Evolutionary conservation across 805 yeast species (phyloP).

Genomic region (Candida ulmi): DNA sequence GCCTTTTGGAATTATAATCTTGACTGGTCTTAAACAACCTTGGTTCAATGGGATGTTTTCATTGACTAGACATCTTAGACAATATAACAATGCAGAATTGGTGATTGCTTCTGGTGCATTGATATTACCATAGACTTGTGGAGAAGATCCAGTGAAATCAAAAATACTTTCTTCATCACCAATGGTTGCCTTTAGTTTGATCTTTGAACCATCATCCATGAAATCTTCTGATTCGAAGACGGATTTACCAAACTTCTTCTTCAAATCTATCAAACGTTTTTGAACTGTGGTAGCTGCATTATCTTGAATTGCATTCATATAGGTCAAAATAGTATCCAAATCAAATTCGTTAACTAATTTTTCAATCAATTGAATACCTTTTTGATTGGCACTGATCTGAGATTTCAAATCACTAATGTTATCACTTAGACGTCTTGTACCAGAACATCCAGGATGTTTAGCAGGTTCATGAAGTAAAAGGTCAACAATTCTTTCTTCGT

Average conservation of each 20-base stretch:
- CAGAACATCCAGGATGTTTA: constrained; percentile 79
- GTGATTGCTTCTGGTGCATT: constrained; percentile 93
- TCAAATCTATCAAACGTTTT: constrained; percentile 39
- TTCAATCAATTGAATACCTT: constrained; percentile 66
- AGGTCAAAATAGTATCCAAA: constrained; percentile 51
- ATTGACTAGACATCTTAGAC: constrained; percentile 76
- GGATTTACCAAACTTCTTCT: constrained; percentile 32
- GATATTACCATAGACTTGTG: constrained; percentile 83
- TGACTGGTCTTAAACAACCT: constrained; percentile 82
- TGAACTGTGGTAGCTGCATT: constrained; percentile 76
- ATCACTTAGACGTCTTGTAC: constrained; percentile 79
- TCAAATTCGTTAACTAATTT: constrained; percentile 59
- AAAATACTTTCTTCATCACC: constrained; percentile 54
- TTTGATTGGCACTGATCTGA: constrained; percentile 83
- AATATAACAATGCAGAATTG: constrained; percentile 82
- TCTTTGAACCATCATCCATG: constrained; percentile 80
- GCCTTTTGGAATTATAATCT: constrained; percentile 56
- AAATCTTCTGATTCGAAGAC: constrained; percentile 50
- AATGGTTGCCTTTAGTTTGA: constrained; percentile 48
- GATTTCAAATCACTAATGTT: constrained; percentile 82
- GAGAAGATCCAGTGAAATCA: constrained; percentile 83
- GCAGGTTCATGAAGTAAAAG: constrained; percentile 71
- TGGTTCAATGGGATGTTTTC: constrained; percentile 90
- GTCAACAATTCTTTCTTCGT: constrained; percentile 61
- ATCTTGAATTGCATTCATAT: constrained; percentile 78